Base-by-base conservation (phyloP, 805 yeast species). In the Cyberlindnera xishuangbannaensis region DNA sequence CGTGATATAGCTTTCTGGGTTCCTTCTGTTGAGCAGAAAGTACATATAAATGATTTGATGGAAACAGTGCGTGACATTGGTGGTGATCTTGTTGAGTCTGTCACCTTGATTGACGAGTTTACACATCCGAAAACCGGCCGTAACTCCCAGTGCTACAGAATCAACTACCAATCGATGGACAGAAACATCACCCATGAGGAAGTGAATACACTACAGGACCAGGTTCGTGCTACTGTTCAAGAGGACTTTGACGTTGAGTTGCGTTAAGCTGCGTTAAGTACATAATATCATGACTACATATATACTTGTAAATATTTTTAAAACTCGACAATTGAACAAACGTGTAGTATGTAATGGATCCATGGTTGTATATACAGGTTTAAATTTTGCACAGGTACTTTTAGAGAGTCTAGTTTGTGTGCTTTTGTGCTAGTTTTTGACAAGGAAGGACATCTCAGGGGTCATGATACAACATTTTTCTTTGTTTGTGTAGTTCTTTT, bases 1-100 rank as follows among this genome's bases (percentile, higher is more conserved):
- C 70, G 97, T 59, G 98, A 92, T 53, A 76, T 88, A 18, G 84
- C 97, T 8, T 92, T 90, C 58, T 92, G 97, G 97, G 62, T 84
- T 18, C 80, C 86, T 6, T 52, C 59, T 3, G 48, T 52, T 6
- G 39, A 54, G 4, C 50, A 52, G 12, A 47, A 49, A 5, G 61
- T 56, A 6, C 97, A 90, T 51, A 83, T 78, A 43, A 92, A 92
- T 55, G 98, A 92, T 55, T 68, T 92, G 18, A 90, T 86, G 95
- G 98, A 92, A 57, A 68, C 83, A 32, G 92, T 92, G 15, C 76
- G 98, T 53, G 71, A 72, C 36, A 69, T 70, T 27, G 95, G 92
- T 7, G 94, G 92, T 4, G 95, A 86, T 58, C 63, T 87, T 38
- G 94, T 88, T 0, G 97, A 90, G 58, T 83, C 78, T 47, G 97